A percentile compares a stretch with the other conserved stretches of the same genome.
These are phyloP conservation scores for Ascochyta lentis DNA, from an alignment of 2,329 filamentous ascomycete species.

Conservation along the genomic window DNA sequence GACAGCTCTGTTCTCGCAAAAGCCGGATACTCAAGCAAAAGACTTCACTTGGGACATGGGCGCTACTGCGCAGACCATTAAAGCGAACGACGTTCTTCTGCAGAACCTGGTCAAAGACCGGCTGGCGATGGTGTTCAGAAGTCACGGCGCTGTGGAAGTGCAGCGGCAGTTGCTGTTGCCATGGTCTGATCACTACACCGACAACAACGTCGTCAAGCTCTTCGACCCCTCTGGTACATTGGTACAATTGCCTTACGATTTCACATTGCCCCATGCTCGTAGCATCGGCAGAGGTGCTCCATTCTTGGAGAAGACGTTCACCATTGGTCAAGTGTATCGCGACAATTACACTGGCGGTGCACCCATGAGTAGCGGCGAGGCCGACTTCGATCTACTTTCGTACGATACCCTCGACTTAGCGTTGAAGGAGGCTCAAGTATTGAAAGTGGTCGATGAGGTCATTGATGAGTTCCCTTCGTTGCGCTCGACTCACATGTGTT, in stretches of 20 bases:
- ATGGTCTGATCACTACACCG: slow-evolving; percentile 76
- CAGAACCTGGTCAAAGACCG: slow-evolving; percentile 77
- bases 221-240: slow-evolving; percentile 86
- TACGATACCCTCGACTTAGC: slow-evolving; percentile 80
- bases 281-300: slow-evolving; percentile 75
- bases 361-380: slow-evolving; percentile 82
- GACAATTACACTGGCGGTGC: slow-evolving; percentile 80
- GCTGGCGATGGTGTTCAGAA: slow-evolving; percentile 79
- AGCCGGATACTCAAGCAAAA: slow-evolving; percentile 76
- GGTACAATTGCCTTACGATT: slow-evolving; percentile 90
- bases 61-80: slow-evolving; percentile 39
- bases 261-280: slow-evolving; percentile 87
- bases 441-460: slow-evolving; percentile 95
- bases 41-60: slow-evolving; percentile 64
- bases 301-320: slow-evolving; percentile 76
- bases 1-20: slow-evolving; percentile 78
- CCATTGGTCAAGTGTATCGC: slow-evolving; percentile 87
- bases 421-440: slow-evolving; percentile 88
- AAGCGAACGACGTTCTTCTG: slow-evolving; percentile 67
- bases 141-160: slow-evolving; percentile 86
- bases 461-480: slow-evolving; percentile 80
- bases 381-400: slow-evolving; percentile 96
- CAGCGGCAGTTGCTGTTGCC: slow-evolving; percentile 80
- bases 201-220: slow-evolving; percentile 74
- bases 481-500: slow-evolving; percentile 76